Evolutionary conservation across 129 eudicot genomes (phyloP).

Genomic region (Apium graveolens): DNA sequence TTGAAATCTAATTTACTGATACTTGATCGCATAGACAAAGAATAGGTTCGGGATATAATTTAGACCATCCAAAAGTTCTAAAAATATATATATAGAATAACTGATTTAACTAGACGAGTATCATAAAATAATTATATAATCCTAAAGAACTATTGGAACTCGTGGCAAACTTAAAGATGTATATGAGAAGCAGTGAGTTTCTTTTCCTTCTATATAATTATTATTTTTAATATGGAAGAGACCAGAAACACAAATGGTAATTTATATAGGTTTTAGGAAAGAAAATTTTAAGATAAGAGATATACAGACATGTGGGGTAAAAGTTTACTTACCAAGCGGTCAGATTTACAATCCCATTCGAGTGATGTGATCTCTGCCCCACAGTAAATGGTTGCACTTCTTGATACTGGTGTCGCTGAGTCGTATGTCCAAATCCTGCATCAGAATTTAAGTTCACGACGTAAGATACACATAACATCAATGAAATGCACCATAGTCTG

Average conservation of each 20-base stretch:
- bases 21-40: background rate
- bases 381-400: conserved; percentile 95
- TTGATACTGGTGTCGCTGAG: conserved; percentile 74
- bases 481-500: background rate
- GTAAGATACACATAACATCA: conserved; percentile 6
- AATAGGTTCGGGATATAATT: background rate
- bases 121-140: background rate
- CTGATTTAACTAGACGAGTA: background rate
- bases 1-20: background rate
- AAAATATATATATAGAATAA: background rate
- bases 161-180: background rate
- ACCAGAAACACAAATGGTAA: background rate
- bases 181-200: background rate
- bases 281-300: background rate
- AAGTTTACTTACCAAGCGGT: conserved; percentile 69
- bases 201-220: background rate
- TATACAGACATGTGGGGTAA: background rate
- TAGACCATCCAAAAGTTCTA: background rate
- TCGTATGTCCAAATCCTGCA: conserved; percentile 95
- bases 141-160: background rate
- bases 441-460: conserved; percentile 7
- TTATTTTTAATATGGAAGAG: background rate
- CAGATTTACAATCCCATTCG: conserved; percentile 99
- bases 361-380: conserved; percentile 96
- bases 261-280: background rate